A percentile compares a stretch with the other conserved stretches of the same genome.
Evolutionary conservation across 129 eudicot species (phyloP).

Genomic region (Flaveria linearis): DNA sequence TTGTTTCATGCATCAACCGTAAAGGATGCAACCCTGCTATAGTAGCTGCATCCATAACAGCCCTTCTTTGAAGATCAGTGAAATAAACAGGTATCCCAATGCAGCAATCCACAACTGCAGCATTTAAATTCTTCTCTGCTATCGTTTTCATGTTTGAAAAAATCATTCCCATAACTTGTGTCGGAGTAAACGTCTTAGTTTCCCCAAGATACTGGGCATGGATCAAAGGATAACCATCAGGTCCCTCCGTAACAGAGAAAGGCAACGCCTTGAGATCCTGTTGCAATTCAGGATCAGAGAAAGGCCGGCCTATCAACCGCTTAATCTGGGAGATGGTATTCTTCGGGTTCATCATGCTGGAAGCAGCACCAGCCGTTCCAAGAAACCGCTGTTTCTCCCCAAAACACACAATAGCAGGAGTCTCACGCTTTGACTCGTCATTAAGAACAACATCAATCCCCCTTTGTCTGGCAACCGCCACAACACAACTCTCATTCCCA

Average conservation of each 20-base stretch:
- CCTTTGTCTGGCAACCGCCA: conserved; percentile 93
- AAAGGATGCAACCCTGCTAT: conserved; percentile 95
- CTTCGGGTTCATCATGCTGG: conserved; percentile 31
- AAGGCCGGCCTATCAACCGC: conserved; percentile 68
- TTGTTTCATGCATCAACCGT: conserved; percentile 85
- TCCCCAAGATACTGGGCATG: conserved; percentile 80
- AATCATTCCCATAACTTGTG: conserved; percentile 89
- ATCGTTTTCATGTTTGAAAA: conserved; percentile 77
- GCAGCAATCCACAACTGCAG: conserved; percentile 93
- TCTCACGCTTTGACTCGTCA: no score
- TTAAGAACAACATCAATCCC: no score
- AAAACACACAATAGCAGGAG: conserved; percentile 88
- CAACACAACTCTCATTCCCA: conserved; percentile 91
- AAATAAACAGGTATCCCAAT: conserved; percentile 88
- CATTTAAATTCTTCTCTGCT: conserved; percentile 80
- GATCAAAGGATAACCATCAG: conserved; percentile 89
- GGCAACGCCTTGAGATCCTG: conserved; percentile 76
- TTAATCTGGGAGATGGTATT: conserved; percentile 83
- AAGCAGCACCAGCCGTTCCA: conserved; percentile 97
- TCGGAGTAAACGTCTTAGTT: conserved; percentile 70
- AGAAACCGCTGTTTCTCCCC: conserved; percentile 91
- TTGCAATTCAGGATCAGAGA: conserved; percentile 91
- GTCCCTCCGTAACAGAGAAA: conserved; percentile 72
- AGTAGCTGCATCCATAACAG: conserved; percentile 83
- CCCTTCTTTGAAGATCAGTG: conserved; percentile 91